Base-by-base conservation (phyloP, 192 early-diverging fungal species). In the Irineochytrium annulatum region DNA sequence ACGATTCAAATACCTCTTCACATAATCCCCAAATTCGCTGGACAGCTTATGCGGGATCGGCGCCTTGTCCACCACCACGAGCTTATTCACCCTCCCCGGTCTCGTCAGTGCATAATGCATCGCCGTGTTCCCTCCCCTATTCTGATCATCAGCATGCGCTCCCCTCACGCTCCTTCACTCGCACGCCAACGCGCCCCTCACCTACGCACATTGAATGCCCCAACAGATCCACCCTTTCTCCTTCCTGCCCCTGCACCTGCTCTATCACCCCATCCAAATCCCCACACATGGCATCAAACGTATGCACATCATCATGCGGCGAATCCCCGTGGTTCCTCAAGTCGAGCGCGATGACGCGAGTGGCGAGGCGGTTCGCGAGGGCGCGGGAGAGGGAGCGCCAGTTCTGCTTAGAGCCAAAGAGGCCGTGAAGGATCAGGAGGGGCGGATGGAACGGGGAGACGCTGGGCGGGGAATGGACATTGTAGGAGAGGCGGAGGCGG, bases 251-350 rank as follows among this genome's bases (percentile, higher is more conserved):
- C 13, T 74, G 52, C 34, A 92, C 67, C 43, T 95, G 94, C n/a
- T 57, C 52, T 11, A 68, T 66, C n/a, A n/a, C n/a, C n/a, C n/a
- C n/a, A n/a, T n/a, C n/a, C 13, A 98, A 69, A 55, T 98, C 95
- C 3, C 61, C 62, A 1, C 89, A 72, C 93, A 98, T 96, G 3
- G 82, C 62, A n/a, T 71, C 57, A 63, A 90, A 93, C 30, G 75
- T 84, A 63, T 91, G 88, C 0, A 71, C 70, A 0, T 55, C 24
- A 24, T 55, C 54, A 60, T 94, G 92, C 4, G 82, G 85, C 59
- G 91, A 93, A 29, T 91, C 90, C 26, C 95, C 95, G 63, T 98
- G 95, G 74, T 98, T 98, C 24, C 95, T 81, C 55, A 94, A 76
- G 71, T 98, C 95, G 29, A 94, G 59, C 0, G 89, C 77, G 52